Evolutionary conservation across 495 filamentous ascomycete species (phyloP), one percentile per base, ranked within the genome.

Genomic region (Penicillium canescens): DNA sequence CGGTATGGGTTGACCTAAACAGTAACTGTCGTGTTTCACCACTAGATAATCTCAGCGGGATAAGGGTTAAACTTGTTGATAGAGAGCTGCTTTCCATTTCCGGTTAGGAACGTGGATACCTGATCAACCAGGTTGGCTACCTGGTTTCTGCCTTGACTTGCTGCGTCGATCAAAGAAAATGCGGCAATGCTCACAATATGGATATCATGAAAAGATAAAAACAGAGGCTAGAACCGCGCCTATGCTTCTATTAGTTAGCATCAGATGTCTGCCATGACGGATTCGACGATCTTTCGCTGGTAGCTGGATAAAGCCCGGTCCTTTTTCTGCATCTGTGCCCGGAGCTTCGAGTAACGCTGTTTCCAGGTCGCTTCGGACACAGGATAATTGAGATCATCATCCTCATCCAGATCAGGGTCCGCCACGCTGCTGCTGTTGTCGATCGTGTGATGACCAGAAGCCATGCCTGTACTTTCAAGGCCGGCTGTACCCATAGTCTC

Each of bases 231-330:
- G 20, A 45, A 43, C 33, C 11, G 9, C 2, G 45, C 10, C 28
- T 24, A 37, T 4, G 20, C 33, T 33, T 45, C 39, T 4, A 31
- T 26, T 6, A 46, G 35, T 6, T 37, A 34, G 8, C 16, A n/a
- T 61, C 56, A 78, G 36, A 78, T 68, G 42, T 78, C 75, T 42
- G 73, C 73, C 77, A 84, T 79, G 16, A 84, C 81, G 3, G 79
- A 82, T 58, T 84, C 78, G 6, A 84, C 60, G 14, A 84, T 80
- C 48, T 73, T 81, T 28, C 80, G 74, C 52, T 77, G 80, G 44
- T 83, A 76, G 23, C 73, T 63, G 4, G 71, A 76, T 46, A 80
- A 52, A 59, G 78, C 66, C 14, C 76, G 73, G 20, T 83, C 76
- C 24, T 74, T 79, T 58, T 77, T 78, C 48, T 75, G 71, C 67